Evolutionary conservation across 106 monocot species (phyloP).

Genomic region (Gastrodia elata): DNA sequence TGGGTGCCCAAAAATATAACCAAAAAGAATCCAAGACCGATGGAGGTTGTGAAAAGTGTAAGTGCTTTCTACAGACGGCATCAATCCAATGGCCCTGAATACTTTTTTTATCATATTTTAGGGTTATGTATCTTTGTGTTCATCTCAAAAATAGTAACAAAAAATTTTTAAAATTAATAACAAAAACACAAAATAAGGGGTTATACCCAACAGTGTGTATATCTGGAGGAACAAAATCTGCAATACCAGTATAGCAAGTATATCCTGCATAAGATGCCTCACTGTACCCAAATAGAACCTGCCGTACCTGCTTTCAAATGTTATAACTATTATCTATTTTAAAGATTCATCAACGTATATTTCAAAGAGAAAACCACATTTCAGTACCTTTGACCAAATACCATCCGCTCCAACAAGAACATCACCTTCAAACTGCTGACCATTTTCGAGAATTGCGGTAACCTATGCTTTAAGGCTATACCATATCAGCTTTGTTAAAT

Average conservation of each 20-base stretch:
- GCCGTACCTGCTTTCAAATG: slow-evolving; percentile 45
- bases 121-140: too few relatives aligned
- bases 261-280: slow-evolving; percentile 90
- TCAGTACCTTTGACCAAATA: slow-evolving; percentile 80
- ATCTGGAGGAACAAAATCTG: slow-evolving; percentile 96
- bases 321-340: neutral
- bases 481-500: neutral
- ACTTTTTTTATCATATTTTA: too few relatives aligned
- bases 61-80: neutral
- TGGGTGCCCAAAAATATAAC: too few relatives aligned
- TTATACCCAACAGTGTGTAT: slow-evolving; percentile 92
- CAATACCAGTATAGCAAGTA: slow-evolving; percentile 97
- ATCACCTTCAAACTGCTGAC: slow-evolving; percentile 75
- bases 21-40: too few relatives aligned
- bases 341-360: neutral
- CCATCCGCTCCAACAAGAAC: slow-evolving; percentile 97
- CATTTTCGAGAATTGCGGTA: slow-evolving; percentile 78
- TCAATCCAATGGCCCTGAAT: too few relatives aligned
- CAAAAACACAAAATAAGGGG: neutral
- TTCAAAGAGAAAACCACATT: neutral
- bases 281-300: slow-evolving; percentile 56
- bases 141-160: neutral
- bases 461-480: slow-evolving; percentile 38
- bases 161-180: neutral
- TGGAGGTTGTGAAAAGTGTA: neutral